phyloP scores from a whole-genome alignment of 1,284 basidiomycete genomes.

The Gomphus sp. region DNA sequence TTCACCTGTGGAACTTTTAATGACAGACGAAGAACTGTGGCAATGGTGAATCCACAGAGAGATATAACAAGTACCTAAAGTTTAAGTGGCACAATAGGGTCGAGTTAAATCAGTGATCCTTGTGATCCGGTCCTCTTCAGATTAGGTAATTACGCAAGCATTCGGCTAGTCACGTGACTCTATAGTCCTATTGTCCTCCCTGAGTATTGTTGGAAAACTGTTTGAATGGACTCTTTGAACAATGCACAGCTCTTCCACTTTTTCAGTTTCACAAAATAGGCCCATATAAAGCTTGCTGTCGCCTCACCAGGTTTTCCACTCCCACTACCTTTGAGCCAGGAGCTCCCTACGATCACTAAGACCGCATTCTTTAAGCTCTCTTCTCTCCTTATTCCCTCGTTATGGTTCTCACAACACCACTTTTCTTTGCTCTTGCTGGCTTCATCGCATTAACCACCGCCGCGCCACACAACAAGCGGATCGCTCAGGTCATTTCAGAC shows the following conservation, averaged over 20 bases:
- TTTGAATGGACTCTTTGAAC: too few species aligned
- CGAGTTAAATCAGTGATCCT: too few species aligned
- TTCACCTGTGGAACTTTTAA: too few species aligned
- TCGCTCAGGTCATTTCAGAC: constrained; percentile 29
- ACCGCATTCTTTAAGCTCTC: background rate
- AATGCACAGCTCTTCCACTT: background rate
- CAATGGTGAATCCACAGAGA: too few species aligned
- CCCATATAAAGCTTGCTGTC: background rate
- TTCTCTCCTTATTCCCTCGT: background rate
- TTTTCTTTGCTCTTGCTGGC: constrained; percentile 11
- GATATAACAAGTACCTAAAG: too few species aligned
- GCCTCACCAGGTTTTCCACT: background rate
- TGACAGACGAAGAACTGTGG: too few species aligned
- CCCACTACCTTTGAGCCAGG: background rate
- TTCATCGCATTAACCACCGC: constrained; percentile 14
- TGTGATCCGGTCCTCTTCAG: too few species aligned
- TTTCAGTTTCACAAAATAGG: background rate
- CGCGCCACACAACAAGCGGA: constrained; percentile 28
- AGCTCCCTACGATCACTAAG: constrained; percentile 1
- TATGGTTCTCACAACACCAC: background rate
- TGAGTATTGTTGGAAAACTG: too few species aligned
- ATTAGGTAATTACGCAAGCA: too few species aligned
- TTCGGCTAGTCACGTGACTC: too few species aligned
- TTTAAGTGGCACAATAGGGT: too few species aligned
- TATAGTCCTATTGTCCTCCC: background rate